Percentiles rank a stretch among this genome's conserved stretches.
Evolutionary conservation across 1,284 basidiomycete genomes (phyloP).

Genomic region (Vanrija humicola): DNA sequence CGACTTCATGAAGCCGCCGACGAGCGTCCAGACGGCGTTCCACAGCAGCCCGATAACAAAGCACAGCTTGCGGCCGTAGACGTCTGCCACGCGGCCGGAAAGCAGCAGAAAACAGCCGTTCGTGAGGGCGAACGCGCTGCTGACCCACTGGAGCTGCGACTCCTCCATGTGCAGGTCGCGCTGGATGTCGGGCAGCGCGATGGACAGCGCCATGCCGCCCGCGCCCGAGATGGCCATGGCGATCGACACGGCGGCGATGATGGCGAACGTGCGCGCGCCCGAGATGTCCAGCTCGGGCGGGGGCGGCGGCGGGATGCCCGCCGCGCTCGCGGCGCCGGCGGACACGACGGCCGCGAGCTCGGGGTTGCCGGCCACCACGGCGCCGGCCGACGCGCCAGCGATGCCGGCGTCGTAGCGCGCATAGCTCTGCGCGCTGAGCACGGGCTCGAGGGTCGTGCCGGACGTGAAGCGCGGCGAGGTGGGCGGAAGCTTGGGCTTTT

Average conservation of each 20-base stretch:
- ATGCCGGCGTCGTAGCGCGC: neutral
- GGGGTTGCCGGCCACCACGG: neutral
- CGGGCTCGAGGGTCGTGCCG: too few species aligned
- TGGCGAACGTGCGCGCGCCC: slow-evolving; percentile 9
- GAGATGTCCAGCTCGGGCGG: neutral
- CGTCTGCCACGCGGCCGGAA: slow-evolving; percentile 66
- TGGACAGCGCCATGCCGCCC: slow-evolving; percentile 42
- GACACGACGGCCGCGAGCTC: too few species aligned
- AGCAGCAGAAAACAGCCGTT: slow-evolving; percentile 69
- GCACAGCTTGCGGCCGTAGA: slow-evolving; percentile 63
- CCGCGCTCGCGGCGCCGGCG: too few species aligned
- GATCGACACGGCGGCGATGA: slow-evolving; percentile 7
- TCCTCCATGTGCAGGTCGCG: slow-evolving; percentile 52
- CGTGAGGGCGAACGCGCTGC: slow-evolving; percentile 54
- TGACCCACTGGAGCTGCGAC: slow-evolving; percentile 61
- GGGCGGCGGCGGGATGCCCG: neutral
- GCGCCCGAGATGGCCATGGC: slow-evolving; percentile 17
- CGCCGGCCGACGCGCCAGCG: neutral
- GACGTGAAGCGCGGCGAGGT: too few species aligned
- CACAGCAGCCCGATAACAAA: slow-evolving; percentile 57
- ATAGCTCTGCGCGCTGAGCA: too few species aligned
- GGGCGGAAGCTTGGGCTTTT: too few species aligned
- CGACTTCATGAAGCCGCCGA: slow-evolving; percentile 43
- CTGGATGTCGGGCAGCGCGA: slow-evolving; percentile 63
- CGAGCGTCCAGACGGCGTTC: slow-evolving; percentile 35